Evolutionary conservation across 768 basidiomycete genomes (phyloP).

Genomic region (Candolleomyces aberdarensis): DNA sequence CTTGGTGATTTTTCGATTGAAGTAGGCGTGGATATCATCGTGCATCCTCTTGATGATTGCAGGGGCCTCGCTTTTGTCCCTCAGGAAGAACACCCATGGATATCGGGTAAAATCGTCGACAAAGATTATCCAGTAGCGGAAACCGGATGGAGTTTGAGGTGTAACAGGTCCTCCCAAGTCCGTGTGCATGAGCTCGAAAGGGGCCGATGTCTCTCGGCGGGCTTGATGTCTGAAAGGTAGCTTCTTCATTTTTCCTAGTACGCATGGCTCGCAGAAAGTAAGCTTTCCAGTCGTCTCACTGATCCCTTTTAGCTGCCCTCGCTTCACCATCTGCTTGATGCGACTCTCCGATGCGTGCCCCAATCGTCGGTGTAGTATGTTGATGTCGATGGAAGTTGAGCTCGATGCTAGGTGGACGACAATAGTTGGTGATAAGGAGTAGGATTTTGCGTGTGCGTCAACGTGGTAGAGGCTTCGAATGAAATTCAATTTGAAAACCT

Average conservation of each 20-base stretch:
- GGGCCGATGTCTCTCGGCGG: background rate
- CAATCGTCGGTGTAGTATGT: background rate
- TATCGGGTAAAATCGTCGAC: constrained; percentile 12
- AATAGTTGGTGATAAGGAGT: background rate
- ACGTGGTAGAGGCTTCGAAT: background rate
- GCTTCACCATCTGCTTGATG: constrained; percentile 3
- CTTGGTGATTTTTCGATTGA: constrained; percentile 7
- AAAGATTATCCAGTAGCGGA: constrained; percentile 16
- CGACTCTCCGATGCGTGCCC: background rate
- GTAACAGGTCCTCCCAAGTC: constrained; percentile 12
- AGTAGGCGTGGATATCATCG: constrained; percentile 2
- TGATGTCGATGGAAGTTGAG: background rate
- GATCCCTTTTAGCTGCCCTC: constrained; percentile 1
- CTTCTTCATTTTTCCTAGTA: constrained; percentile 11
- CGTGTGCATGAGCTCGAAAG: constrained; percentile 9
- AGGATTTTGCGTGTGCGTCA: background rate
- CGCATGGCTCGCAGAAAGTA: constrained; percentile 10
- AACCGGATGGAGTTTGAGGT: constrained; percentile 4
- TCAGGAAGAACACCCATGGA: constrained; percentile 13
- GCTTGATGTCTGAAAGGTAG: constrained; percentile 9
- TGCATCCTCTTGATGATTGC: constrained; percentile 2
- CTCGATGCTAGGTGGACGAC: background rate
- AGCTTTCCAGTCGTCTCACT: background rate
- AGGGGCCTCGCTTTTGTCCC: constrained; percentile 9
- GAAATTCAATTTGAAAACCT: background rate